Evolutionary conservation across 2,329 filamentous ascomycete species (phyloP).

Genomic region (Xylariales sp.): DNA sequence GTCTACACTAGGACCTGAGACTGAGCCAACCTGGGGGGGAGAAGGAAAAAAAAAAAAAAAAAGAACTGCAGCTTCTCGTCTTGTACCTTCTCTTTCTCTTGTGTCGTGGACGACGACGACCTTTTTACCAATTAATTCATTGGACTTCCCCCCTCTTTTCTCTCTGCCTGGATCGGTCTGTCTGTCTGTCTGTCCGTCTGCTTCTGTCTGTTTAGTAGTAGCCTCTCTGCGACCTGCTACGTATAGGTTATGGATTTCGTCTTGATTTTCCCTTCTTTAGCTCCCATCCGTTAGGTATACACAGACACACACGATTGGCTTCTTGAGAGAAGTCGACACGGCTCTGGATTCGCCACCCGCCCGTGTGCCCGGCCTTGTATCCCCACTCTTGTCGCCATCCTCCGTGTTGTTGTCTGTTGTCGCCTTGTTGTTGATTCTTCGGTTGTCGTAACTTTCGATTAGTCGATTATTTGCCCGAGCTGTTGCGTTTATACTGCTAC

Average conservation of each 20-base stretch:
- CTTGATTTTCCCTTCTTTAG: slow-evolving; percentile 21
- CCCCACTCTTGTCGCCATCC: slow-evolving; percentile 32
- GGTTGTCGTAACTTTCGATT: slow-evolving; percentile 28
- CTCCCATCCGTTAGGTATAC: slow-evolving; percentile 7
- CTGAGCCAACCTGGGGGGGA: slow-evolving; percentile 34
- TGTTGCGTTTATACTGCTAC: slow-evolving; percentile 37
- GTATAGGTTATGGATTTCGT: slow-evolving; percentile 16
- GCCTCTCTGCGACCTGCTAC: slow-evolving; percentile 9
- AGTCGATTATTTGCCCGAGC: neutral
- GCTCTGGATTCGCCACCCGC: slow-evolving; percentile 18
- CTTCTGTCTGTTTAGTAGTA: slow-evolving; percentile 7
- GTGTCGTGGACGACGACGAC: slow-evolving; percentile 25
- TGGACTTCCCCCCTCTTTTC: slow-evolving; percentile 11
- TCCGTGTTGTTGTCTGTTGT: slow-evolving; percentile 21
- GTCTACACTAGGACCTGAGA: slow-evolving; percentile 35
- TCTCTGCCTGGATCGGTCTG: neutral
- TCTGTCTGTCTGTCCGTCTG: neutral
- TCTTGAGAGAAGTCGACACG: slow-evolving; percentile 8
- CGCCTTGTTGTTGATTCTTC: slow-evolving; percentile 17
- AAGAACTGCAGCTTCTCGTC: slow-evolving; percentile 33
- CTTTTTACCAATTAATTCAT: slow-evolving; percentile 6
- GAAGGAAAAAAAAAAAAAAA: slow-evolving; percentile 15
- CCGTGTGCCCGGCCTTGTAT: slow-evolving; percentile 18
- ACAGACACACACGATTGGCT: slow-evolving; percentile 19
- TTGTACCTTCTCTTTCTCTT: slow-evolving; percentile 29